Conservation (phyloP, 2,329 filamentous ascomycete genomes). For the Colletotrichum aenigma region DNA sequence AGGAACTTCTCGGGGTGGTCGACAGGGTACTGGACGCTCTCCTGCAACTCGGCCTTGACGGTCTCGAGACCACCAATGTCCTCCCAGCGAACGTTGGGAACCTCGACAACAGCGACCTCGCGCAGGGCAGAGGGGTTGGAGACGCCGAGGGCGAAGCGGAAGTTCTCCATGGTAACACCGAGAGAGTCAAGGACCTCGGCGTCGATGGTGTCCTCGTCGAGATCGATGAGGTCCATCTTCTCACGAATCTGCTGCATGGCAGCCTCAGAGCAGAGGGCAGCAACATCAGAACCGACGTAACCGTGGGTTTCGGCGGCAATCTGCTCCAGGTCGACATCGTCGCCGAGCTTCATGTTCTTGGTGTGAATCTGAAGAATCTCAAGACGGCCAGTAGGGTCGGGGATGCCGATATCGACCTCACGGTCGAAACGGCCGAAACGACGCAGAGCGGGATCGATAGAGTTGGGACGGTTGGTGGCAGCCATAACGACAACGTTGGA, state of each 20-base stretch:
- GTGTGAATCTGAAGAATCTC: conserved; percentile 99
- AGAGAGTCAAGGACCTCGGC: conserved; percentile 98
- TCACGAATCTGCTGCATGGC: conserved; percentile 99
- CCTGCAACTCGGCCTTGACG: conserved; percentile 99
- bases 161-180: conserved; percentile 99
- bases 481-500: conserved; percentile 99
- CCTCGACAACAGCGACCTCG: conserved; percentile 98
- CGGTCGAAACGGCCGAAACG: conserved; percentile 99
- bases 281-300: conserved; percentile 98
- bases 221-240: conserved; percentile 99
- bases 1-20: conserved; percentile 99
- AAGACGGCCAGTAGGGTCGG: conserved; percentile 95
- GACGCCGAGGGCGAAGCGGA: conserved; percentile 96
- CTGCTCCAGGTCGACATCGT: conserved; percentile 95
- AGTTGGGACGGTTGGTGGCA: conserved; percentile 98
- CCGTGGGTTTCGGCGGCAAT: conserved; percentile 98
- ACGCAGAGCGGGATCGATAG: conserved; percentile 95
- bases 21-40: conserved; percentile 98
- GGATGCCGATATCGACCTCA: conserved; percentile 97
- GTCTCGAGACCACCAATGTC: conserved; percentile 98
- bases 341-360: conserved; percentile 99
- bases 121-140: conserved; percentile 98
- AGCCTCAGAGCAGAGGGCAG: conserved; percentile 96
- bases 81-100: conserved; percentile 99
- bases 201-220: conserved; percentile 98